A percentile compares a stretch with the other conserved stretches of the same genome.
These are phyloP conservation scores for Globisporangium cederbergense DNA, from an alignment of 352 stramenopile genomes.

Conservation along the genomic window DNA sequence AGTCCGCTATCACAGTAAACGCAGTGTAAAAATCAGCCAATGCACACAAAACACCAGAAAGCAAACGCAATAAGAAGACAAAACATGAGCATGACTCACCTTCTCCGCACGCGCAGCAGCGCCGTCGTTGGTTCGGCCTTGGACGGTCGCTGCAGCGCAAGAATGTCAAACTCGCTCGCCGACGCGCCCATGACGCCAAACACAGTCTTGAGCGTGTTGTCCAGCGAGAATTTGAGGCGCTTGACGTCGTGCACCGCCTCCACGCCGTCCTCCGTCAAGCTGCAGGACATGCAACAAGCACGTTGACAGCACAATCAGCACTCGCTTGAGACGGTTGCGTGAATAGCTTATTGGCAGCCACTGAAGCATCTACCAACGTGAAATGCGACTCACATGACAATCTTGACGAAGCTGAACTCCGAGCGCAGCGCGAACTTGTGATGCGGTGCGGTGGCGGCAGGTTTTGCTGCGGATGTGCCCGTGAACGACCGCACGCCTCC, in stretches of 20 bases:
- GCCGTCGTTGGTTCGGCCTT: constrained; percentile 45
- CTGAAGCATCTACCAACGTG: not conserved
- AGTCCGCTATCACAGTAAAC: constrained; percentile 31
- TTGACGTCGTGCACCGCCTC: constrained; percentile 45
- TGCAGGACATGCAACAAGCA: constrained; percentile 12
- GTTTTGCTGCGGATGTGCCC: not conserved
- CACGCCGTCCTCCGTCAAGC: constrained; percentile 49
- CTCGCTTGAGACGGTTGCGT: not conserved
- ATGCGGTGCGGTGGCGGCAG: constrained; percentile 24
- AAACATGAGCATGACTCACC: constrained; percentile 13
- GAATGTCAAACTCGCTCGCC: constrained; percentile 63
- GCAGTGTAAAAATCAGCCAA: not conserved
- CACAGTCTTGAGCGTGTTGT: constrained; percentile 65
- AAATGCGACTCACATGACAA: constrained; percentile 53
- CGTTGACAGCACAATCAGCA: not conserved
- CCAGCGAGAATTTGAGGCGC: constrained; percentile 65
- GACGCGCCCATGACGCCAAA: constrained; percentile 66
- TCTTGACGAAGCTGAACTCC: constrained; percentile 50
- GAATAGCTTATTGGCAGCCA: not conserved
- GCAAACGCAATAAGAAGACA: not conserved
- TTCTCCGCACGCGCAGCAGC: constrained; percentile 60
- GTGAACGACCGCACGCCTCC: not conserved
- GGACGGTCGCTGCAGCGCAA: constrained; percentile 26
- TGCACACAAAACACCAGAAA: not conserved
- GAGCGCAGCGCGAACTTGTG: constrained; percentile 72